These are phyloP conservation scores for Tolypocladium nubicola DNA, from an alignment of 2,329 filamentous ascomycete genomes.

Conservation along the genomic window DNA sequence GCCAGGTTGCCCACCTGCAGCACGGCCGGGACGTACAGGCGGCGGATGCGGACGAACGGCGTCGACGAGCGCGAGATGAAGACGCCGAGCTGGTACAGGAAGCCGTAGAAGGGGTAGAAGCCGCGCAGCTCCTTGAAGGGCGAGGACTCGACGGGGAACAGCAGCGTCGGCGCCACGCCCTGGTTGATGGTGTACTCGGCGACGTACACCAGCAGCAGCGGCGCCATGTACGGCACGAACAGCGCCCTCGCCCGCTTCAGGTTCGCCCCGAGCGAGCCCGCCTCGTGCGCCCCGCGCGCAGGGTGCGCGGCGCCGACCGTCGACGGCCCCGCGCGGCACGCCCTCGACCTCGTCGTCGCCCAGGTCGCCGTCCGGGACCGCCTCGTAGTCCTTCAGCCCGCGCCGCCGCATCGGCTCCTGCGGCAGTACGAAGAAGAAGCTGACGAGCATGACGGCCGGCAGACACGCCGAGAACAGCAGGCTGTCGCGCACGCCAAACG, in stretches of 20 bases:
- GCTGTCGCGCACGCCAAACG: slow-evolving; percentile 62
- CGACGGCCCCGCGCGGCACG: slow-evolving; percentile 23
- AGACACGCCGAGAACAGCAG: slow-evolving; percentile 70
- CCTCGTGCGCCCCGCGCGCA: slow-evolving; percentile 14
- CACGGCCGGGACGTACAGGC: slow-evolving; percentile 71
- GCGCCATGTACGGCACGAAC: slow-evolving; percentile 77
- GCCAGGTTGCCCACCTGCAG: slow-evolving; percentile 72
- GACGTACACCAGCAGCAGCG: slow-evolving; percentile 83
- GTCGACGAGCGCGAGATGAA: slow-evolving; percentile 90
- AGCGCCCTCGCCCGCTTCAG: slow-evolving; percentile 58
- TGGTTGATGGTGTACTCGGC: slow-evolving; percentile 98
- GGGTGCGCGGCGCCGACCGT: slow-evolving; percentile 30
- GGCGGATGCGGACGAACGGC: slow-evolving; percentile 72
- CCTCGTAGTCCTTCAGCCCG: slow-evolving; percentile 40
- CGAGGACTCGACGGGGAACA: slow-evolving; percentile 68
- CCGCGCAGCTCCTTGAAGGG: slow-evolving; percentile 75
- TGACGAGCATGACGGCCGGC: slow-evolving; percentile 71
- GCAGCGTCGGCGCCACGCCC: slow-evolving; percentile 77
- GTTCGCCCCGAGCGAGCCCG: slow-evolving; percentile 31
- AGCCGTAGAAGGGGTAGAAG: slow-evolving; percentile 92
- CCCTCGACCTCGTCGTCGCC: slow-evolving; percentile 25
- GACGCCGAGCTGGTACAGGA: slow-evolving; percentile 90
- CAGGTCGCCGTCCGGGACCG: slow-evolving; percentile 32
- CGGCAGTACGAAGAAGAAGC: slow-evolving; percentile 78
- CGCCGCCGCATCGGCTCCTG: slow-evolving; percentile 47